A percentile compares a stretch with the other conserved stretches of the same genome.
phyloP scores from a whole-genome alignment of 805 yeast genomes.

The Metschnikowia corniflorae region DNA sequence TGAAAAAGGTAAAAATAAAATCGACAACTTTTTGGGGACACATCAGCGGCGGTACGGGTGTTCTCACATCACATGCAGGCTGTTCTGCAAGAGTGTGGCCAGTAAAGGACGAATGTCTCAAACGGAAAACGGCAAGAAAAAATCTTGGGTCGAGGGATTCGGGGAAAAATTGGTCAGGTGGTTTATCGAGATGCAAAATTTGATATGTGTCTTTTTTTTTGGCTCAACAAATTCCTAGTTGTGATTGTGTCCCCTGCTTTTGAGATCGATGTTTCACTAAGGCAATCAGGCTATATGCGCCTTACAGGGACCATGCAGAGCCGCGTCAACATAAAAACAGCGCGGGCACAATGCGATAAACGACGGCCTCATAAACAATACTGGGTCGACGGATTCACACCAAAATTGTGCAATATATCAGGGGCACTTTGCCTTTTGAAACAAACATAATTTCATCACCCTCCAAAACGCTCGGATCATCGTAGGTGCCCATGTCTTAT shows the following conservation, averaged over 20 bases:
- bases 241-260: neutral
- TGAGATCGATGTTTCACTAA: conserved; percentile 2
- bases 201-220: conserved; percentile 1
- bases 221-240: conserved; percentile 1
- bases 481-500: neutral
- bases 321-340: too few relatives aligned
- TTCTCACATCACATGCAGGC: neutral
- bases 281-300: conserved; percentile 1
- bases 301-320: neutral
- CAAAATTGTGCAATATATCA: conserved; percentile 2
- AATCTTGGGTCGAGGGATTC: conserved; percentile 9
- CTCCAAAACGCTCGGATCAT: neutral
- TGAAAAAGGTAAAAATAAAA: neutral
- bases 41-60: neutral
- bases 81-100: neutral
- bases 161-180: conserved; percentile 6
- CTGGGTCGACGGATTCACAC: conserved; percentile 9
- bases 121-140: neutral
- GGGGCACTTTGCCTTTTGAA: neutral
- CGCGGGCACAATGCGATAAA: too few relatives aligned
- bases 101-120: conserved; percentile 12
- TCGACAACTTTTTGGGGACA: neutral
- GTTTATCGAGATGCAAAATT: neutral
- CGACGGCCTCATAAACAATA: neutral
- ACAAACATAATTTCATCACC: neutral